Conservation (phyloP, 345 rosid species). For the Eutrema yunnanense region DNA sequence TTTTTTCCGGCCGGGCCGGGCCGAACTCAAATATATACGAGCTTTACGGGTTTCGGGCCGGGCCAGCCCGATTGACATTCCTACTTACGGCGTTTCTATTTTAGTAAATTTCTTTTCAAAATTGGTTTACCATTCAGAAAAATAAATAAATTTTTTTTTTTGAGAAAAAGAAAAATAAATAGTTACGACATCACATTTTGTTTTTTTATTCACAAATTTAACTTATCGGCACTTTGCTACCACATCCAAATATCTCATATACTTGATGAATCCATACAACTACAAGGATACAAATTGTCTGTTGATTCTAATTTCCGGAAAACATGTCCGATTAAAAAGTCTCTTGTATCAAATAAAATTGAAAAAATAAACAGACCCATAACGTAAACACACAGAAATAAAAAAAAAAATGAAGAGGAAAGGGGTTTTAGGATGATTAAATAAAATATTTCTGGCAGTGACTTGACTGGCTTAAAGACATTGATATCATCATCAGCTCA, state of each 20-base stretch:
- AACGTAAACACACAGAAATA: neutral
- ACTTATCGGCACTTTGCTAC: neutral
- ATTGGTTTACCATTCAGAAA: neutral
- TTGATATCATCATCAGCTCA: conserved; percentile 48
- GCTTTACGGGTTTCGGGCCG: too few relatives aligned
- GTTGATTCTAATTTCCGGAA: neutral
- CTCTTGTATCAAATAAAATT: neutral
- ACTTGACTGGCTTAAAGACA: neutral
- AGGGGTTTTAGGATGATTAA: neutral
- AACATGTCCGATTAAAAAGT: neutral
- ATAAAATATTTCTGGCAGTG: neutral
- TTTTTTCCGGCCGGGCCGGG: too few relatives aligned
- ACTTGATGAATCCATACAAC: neutral
- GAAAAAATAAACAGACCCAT: neutral
- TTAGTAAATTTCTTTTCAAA: too few relatives aligned
- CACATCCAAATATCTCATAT: neutral
- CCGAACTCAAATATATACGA: too few relatives aligned
- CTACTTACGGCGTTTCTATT: too few relatives aligned
- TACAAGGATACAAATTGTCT: neutral
- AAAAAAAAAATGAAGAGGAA: neutral
- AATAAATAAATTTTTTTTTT: neutral
- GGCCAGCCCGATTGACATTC: too few relatives aligned
- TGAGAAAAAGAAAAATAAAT: neutral
- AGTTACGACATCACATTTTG: neutral
- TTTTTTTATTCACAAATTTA: neutral